A percentile compares a stretch with the other conserved stretches of the same genome.
These are phyloP conservation scores for Lipomyces starkeyi DNA, from an alignment of 805 yeast genomes.

Conservation along the genomic window DNA sequence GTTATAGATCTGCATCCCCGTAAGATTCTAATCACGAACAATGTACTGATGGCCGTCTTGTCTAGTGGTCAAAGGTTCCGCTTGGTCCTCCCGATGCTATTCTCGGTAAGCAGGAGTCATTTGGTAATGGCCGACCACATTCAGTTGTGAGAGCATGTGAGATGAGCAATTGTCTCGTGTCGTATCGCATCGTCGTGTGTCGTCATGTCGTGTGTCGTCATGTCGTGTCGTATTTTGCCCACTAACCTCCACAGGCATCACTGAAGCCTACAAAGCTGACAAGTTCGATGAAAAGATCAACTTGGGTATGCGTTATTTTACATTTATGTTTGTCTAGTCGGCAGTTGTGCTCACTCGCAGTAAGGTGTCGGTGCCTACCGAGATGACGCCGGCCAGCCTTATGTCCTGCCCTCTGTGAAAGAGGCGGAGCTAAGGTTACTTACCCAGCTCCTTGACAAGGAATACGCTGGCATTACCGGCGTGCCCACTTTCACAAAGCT, in stretches of 20 bases:
- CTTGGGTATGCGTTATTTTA: slow-evolving; percentile 53
- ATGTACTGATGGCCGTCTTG: neutral
- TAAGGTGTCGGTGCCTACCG: slow-evolving; percentile 84
- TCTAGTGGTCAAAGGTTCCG: slow-evolving; percentile 48
- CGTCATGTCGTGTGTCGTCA: neutral
- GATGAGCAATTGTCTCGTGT: neutral
- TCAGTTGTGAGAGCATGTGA: neutral
- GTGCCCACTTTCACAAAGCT: slow-evolving; percentile 66
- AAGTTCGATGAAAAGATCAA: slow-evolving; percentile 53
- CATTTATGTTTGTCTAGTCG: neutral
- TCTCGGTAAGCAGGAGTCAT: slow-evolving; percentile 42
- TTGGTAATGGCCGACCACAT: neutral
- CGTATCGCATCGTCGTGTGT: neutral
- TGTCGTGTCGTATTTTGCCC: neutral
- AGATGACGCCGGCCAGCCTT: slow-evolving; percentile 85
- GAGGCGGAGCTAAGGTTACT: slow-evolving; percentile 64
- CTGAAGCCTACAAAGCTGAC: slow-evolving; percentile 76
- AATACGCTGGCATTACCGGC: slow-evolving; percentile 87
- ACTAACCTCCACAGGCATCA: slow-evolving; percentile 61
- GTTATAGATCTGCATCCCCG: neutral
- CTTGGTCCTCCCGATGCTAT: slow-evolving; percentile 87
- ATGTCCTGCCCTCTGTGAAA: slow-evolving; percentile 75
- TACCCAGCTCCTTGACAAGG: slow-evolving; percentile 67
- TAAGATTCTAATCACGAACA: neutral
- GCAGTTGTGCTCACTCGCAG: neutral